Base-by-base conservation (phyloP, 352 stramenopile genomes). In the Phytopythium aichiense region DNA sequence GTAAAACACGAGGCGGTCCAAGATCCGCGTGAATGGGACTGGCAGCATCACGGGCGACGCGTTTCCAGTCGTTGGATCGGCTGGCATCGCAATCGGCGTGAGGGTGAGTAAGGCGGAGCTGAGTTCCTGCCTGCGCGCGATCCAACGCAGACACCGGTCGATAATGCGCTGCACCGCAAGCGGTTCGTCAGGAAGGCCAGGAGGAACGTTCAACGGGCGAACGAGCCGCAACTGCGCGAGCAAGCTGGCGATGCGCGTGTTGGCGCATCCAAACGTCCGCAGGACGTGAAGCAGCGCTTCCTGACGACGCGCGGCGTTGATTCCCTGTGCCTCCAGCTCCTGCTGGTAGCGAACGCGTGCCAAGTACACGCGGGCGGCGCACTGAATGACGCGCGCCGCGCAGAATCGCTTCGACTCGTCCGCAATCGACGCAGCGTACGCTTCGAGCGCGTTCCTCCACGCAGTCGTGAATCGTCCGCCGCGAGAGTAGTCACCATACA, bases 321-420 rank as follows among this genome's bases (percentile, higher is more conserved):
- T 64, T 6, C 85, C 85, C 61, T 94, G 83, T 0, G 72, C 33
- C 48, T 94, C 81, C 11, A 92, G 66, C 52, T 92, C 83, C 11
- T 63, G 64, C 38, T 92, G 83, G 15, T 87, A 84, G 16, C 68
- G 66, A 55, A 88, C 68, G 0, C 86, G 77, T 20, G 81, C 74
- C 16, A 94, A 66, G 57, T 92, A 92, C 6, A 92, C 73, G 0
- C 85, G 77, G 6, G 60, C 72, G 9, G 86, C 83, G 54, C 83
- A 94, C 54, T 94, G 86, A 33, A 93, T 91, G 25, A 89, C 63
- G 2, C 81, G 73, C 8, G 81, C 81, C 3, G 86, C 86, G 25
- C 83, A 84, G 51, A 73, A 88, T 5, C 80, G 72, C 48, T 87
- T 90, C 13, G 81, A 86, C 13, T 94, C 84, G 2, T 84, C 60